Evolutionary conservation across 2,329 filamentous ascomycete species (phyloP).

Genomic region (Fusarium subtropicale): DNA sequence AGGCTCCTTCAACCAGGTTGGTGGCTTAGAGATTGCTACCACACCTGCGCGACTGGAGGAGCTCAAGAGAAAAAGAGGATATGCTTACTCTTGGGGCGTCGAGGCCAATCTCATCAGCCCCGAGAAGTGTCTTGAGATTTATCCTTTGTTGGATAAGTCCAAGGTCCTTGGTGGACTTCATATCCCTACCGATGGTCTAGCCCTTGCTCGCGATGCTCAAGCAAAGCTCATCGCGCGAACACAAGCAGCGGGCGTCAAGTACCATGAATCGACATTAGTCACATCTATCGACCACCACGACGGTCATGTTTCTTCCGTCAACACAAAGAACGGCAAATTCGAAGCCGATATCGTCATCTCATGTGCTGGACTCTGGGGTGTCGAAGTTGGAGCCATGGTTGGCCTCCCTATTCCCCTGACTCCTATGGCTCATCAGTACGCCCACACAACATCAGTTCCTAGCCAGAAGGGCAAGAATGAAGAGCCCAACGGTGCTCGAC

Average conservation of each 20-base stretch:
- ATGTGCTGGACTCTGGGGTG: slow-evolving; percentile 74
- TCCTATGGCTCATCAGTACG: slow-evolving; percentile 73
- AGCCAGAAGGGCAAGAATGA: slow-evolving; percentile 52
- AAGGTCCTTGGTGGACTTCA: slow-evolving; percentile 68
- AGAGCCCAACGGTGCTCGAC: slow-evolving; percentile 59
- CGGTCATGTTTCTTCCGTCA: slow-evolving; percentile 67
- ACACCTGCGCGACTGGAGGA: slow-evolving; percentile 69
- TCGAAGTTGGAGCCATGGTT: slow-evolving; percentile 72
- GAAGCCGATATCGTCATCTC: slow-evolving; percentile 71
- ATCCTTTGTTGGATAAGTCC: slow-evolving; percentile 65
- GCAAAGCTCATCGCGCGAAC: slow-evolving; percentile 71
- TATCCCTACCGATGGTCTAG: slow-evolving; percentile 71
- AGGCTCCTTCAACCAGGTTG: slow-evolving; percentile 72
- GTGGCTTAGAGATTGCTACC: slow-evolving; percentile 71
- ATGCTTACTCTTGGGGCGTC: slow-evolving; percentile 70
- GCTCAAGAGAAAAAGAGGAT: slow-evolving; percentile 71
- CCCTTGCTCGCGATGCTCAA: slow-evolving; percentile 70
- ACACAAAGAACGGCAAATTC: slow-evolving; percentile 60
- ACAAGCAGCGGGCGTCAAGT: slow-evolving; percentile 66
- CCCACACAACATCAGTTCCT: slow-evolving; percentile 67
- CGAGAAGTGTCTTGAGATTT: slow-evolving; percentile 64
- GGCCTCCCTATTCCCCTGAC: slow-evolving; percentile 68
- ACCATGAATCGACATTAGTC: slow-evolving; percentile 67
- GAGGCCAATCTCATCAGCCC: slow-evolving; percentile 63
- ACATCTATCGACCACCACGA: slow-evolving; percentile 64